Evolutionary conservation across 306 rosid genomes (phyloP), one percentile per base, ranked within the genome.

Genomic region (Ormosia semicastrata): DNA sequence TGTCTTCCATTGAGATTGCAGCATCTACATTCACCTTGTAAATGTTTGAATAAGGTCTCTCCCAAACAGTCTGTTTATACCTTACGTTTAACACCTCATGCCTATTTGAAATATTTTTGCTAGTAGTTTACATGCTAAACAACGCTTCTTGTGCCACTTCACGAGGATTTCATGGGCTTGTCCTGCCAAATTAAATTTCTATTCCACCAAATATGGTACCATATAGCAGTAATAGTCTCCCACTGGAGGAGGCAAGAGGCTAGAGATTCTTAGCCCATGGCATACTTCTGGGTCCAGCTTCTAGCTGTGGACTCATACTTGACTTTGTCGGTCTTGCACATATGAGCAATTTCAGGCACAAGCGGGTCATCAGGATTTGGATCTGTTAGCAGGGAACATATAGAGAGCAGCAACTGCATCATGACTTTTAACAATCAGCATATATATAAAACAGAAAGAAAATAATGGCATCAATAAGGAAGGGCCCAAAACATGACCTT

Each of bases 341-440:
- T 91, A 78, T 90, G 97, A 89, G 98, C 98, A 62, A 95, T 92
- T 74, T 95, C 98, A 5, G 98, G 98, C 24, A 93, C 98, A 44
- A 95, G 89, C 14, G 98, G 98, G 80, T 95, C 98, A 40, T 95
- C 98, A 0, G 97, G 98, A 71, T 95, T 93, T 44, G 98, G 98
- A 72, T 95, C 98, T 0, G 98, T 95, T 15, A 95, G 88, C 80
- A 95, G 70, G 0, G 98, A 95, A 41, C 98, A 95, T 62, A 95
- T 90, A 0, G 98, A 95, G 52, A 95, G 91, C 67, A 95, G 85
- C 36, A 95, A 97, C 98, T 94, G 88, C 83, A 75, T 75, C 44
- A 56, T 39, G 12, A 40, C 57, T 47, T 73, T 79, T 29, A 8
- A 66, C 70, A 82, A 73, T 36, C 59, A 70, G 43, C 2, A 73